These are phyloP conservation scores for Aspergillus fijiensis DNA, from an alignment of 2,329 filamentous ascomycete genomes.

Conservation along the genomic window DNA sequence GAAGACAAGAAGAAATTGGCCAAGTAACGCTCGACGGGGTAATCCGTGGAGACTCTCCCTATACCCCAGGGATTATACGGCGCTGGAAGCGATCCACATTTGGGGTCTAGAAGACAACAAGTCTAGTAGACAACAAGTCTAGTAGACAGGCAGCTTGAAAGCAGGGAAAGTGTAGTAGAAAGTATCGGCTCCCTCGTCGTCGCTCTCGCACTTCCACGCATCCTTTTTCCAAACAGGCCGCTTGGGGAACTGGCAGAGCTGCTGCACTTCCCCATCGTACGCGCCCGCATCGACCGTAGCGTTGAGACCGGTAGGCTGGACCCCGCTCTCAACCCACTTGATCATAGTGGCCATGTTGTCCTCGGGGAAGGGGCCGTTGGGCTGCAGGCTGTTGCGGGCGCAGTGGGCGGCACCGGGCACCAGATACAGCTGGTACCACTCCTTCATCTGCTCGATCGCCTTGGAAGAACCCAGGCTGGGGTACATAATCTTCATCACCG, in stretches of 20 bases:
- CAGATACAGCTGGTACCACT: conserved; percentile 57
- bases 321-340: conserved; percentile 53
- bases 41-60: no score
- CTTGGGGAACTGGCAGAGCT: conserved; percentile 34
- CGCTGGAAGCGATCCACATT: no score
- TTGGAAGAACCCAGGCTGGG: conserved; percentile 40
- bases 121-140: not conserved
- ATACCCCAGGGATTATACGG: no score
- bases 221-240: conserved; percentile 32
- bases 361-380: conserved; percentile 44
- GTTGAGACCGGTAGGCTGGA: conserved; percentile 46
- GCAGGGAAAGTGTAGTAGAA: conserved; percentile 6
- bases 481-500: conserved; percentile 54
- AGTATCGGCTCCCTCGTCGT: conserved; percentile 1
- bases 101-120: no score
- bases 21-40: no score
- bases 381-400: conserved; percentile 45
- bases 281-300: conserved; percentile 35
- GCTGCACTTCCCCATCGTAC: conserved; percentile 30
- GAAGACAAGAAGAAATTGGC: no score
- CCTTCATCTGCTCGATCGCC: conserved; percentile 44
- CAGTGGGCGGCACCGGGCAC: conserved; percentile 57
- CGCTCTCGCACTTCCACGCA: conserved; percentile 25
- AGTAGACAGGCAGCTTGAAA: conserved; percentile 1
- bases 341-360: conserved; percentile 49